Evolutionary conservation across 2,329 filamentous ascomycete species (phyloP).

Genomic region (Xylariaceae sp.): DNA sequence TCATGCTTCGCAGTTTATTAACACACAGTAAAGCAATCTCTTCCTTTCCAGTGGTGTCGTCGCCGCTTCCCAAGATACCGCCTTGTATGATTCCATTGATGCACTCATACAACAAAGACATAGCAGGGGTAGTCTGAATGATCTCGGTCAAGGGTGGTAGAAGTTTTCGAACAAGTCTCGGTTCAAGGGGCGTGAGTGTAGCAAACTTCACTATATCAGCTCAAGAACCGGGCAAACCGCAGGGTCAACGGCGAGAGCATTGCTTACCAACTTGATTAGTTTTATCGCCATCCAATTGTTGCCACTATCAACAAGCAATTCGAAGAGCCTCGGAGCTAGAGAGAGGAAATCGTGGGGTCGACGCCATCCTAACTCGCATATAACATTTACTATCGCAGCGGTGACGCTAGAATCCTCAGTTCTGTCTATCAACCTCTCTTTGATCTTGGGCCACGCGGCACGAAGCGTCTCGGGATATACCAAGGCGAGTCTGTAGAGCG

Average conservation of each 20-base stretch:
- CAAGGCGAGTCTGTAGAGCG: slow-evolving; percentile 83
- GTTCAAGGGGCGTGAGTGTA: slow-evolving; percentile 86
- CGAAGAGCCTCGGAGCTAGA: slow-evolving; percentile 84
- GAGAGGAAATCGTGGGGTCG: slow-evolving; percentile 90
- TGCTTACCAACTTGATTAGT: slow-evolving; percentile 81
- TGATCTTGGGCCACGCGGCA: slow-evolving; percentile 95
- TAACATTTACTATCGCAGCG: slow-evolving; percentile 91
- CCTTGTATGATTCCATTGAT: slow-evolving; percentile 98
- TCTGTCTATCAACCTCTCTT: slow-evolving; percentile 86
- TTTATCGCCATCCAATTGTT: slow-evolving; percentile 99
- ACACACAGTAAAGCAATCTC: slow-evolving; percentile 92
- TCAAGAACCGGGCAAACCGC: not conserved
- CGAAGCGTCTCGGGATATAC: slow-evolving; percentile 95
- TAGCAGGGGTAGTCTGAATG: slow-evolving; percentile 89
- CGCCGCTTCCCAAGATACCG: slow-evolving; percentile 79
- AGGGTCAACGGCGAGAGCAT: not conserved
- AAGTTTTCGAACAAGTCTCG: slow-evolving; percentile 83
- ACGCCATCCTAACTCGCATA: slow-evolving; percentile 93
- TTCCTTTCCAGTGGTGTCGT: slow-evolving; percentile 75
- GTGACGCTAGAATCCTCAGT: slow-evolving; percentile 89
- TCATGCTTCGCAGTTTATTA: slow-evolving; percentile 87
- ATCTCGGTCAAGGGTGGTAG: slow-evolving; percentile 86
- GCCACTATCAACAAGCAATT: slow-evolving; percentile 81
- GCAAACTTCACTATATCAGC: slow-evolving; percentile 63
- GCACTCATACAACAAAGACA: slow-evolving; percentile 98